A percentile compares a stretch with the other conserved stretches of the same genome.
These are phyloP conservation scores for Pythium aquatile DNA, from an alignment of 352 stramenopile species.

Conservation along the genomic window DNA sequence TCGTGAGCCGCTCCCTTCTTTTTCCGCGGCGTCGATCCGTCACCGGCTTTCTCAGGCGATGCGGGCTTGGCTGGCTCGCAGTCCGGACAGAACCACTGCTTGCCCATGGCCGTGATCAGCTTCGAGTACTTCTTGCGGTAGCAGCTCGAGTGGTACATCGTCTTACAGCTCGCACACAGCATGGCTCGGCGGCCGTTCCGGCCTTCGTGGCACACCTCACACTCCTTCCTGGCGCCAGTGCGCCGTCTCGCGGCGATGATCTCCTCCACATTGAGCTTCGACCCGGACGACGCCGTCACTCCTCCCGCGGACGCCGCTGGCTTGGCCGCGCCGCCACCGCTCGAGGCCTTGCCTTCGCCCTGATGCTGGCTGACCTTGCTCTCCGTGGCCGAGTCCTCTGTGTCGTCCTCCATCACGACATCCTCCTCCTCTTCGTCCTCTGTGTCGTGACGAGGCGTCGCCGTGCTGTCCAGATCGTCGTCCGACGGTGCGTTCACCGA, in stretches of 20 bases:
- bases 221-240: constrained; percentile 68
- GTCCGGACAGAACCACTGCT: constrained; percentile 82
- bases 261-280: constrained; percentile 50
- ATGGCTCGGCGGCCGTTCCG: constrained; percentile 75
- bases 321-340: background rate
- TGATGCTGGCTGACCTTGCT: constrained; percentile 12
- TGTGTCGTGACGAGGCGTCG: constrained; percentile 48
- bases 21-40: constrained; percentile 31
- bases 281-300: background rate
- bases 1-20: constrained; percentile 19
- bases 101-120: constrained; percentile 50
- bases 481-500: constrained; percentile 70
- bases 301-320: constrained; percentile 2
- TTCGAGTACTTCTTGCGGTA: constrained; percentile 80
- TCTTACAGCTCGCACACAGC: constrained; percentile 76
- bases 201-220: constrained; percentile 68
- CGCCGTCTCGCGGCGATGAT: constrained; percentile 70
- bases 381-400: constrained; percentile 26
- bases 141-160: constrained; percentile 85
- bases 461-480: constrained; percentile 69
- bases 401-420: constrained; percentile 11
- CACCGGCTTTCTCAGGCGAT: constrained; percentile 35
- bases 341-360: background rate
- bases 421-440: constrained; percentile 26
- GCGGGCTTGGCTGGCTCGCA: constrained; percentile 48